Base-by-base conservation (phyloP, 2,329 filamentous ascomycete genomes). In the Penicillium psychrosexuale region DNA sequence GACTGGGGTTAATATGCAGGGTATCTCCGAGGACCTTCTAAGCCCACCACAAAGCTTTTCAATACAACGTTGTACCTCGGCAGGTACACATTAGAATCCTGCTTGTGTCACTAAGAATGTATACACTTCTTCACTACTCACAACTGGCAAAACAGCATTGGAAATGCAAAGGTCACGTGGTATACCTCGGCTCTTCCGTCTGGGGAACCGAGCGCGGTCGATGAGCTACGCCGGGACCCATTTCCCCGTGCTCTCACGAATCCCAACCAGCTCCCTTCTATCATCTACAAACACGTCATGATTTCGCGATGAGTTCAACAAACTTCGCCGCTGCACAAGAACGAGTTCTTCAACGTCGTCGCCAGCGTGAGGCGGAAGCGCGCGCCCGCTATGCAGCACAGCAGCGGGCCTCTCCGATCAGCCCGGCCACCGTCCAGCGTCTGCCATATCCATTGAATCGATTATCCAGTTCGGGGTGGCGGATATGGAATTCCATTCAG, bases 241-340 rank as follows among this genome's bases (percentile, higher is more conserved):
- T 47, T 45, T 56, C 47, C 42, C 28, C 30, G 27, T 53, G 33
- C 31, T 40, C 30, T 36, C 38, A 34, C 19, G 11, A 42, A 22
- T 38, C 37, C 31, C 22, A 33, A 51, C 44, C 44, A 28, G 40
- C 24, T 36, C 39, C 38, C 46, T 36, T 34, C 33, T n/a, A 42
- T 19, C 47, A 24, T 43, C 30, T 17, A 37, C 51, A 46, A 50
- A 38, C 60, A 46, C 65, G 69, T 57, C 48, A 75, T 75, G 73
- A 66, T 70, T 45, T 58, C 61, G 72, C 67, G 61, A 83, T 83
- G 81, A 81, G 77, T 61, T 79, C 80, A 52, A 77, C 82, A 69
- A 89, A 89, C 75, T 97, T 97, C 77, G 87, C 89, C 73, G 88
- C 90, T 72, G 93, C 93, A 62, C 92, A 97, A 78, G 83, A 89